Evolutionary conservation across 2,329 filamentous ascomycete genomes (phyloP), one percentile per base, ranked within the genome.

Genomic region (Apiospora pterosperma): DNA sequence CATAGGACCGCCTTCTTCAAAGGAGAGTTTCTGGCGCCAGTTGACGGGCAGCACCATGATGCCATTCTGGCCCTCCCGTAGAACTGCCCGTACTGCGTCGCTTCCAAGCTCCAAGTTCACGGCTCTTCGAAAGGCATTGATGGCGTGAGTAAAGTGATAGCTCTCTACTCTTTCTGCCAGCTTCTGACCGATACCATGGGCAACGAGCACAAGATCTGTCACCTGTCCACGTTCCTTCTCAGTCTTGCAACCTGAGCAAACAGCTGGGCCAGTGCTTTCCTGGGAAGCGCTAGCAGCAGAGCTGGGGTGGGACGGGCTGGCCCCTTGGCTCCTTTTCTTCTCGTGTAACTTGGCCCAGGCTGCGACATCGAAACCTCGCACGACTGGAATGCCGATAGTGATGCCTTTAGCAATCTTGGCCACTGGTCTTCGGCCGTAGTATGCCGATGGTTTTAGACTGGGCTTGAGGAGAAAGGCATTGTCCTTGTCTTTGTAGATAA

Each of bases 131-230:
- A 99, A 96, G 0, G 90, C 87, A 73, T 97, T 98, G 75, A 98
- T 95, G 5, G 93, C 92, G 76, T 98, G 95, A 0, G 96, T 99
- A 72, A 99, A 99, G 76, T 98, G 93, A 72, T 94, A 99, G 71
- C 93, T 97, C 76, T 98, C 95, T 66, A 98, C 92, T 14, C 94
- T 85, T 75, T 99, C 93, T 0, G 94, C 96, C 61, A 98, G 85
- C 76, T 99, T 98, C 76, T 99, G 96, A 0, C 96, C 96, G 68
- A 99, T 98, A 2, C 96, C 96, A 73, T 99, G 96, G 52, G 96
- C 92, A 11, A 98, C 92, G 5, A 99, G 83, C 1, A 98, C 87
- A 8, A 99, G 82, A 73, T 99, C 96, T 0, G 91, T 95, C 5
- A 97, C 92, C 66, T 89, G 88, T 1, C 88, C 88, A 34, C 83